Evolutionary conservation across 2,329 filamentous ascomycete species (phyloP).

Genomic region (Gnomoniopsis smithogilvyi): DNA sequence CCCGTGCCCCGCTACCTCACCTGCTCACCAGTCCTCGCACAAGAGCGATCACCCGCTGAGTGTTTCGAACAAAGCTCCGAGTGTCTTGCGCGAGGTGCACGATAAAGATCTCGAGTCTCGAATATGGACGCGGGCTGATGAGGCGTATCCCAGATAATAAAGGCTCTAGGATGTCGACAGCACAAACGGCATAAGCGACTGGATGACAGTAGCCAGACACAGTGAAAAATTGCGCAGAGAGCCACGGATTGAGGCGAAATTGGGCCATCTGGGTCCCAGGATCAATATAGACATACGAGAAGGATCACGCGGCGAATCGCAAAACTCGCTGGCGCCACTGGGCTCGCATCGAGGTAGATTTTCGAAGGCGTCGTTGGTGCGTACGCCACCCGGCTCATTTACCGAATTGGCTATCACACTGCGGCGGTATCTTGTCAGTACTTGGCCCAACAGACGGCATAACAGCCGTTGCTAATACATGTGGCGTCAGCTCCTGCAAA

Average conservation of each 20-base stretch:
- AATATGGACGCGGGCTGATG: not conserved
- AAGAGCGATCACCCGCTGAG: not conserved
- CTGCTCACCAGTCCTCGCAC: not conserved
- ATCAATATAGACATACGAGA: conserved; percentile 7
- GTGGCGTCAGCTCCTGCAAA: conserved; percentile 6
- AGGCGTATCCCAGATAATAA: not conserved
- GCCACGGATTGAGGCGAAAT: not conserved
- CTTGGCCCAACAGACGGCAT: conserved; percentile 9
- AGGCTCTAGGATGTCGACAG: not conserved
- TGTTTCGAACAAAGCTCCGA: not conserved
- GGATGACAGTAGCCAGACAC: not conserved
- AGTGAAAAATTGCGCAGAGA: not conserved
- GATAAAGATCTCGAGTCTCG: not conserved
- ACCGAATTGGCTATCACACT: conserved; percentile 1
- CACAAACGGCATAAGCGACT: not conserved
- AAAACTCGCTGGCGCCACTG: conserved; percentile 9
- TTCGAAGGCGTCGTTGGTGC: not conserved
- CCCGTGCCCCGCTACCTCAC: not conserved
- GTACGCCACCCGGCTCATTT: not conserved
- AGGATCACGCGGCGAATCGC: conserved; percentile 1
- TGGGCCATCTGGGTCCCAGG: conserved; percentile 3
- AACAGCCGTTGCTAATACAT: conserved; percentile 10
- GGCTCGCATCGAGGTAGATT: conserved; percentile 6
- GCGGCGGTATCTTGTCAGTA: conserved; percentile 11
- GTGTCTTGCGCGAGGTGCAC: not conserved